Base-by-base conservation (phyloP, 371 early-diverging fungal genomes). In the Entomophthora muscae region DNA sequence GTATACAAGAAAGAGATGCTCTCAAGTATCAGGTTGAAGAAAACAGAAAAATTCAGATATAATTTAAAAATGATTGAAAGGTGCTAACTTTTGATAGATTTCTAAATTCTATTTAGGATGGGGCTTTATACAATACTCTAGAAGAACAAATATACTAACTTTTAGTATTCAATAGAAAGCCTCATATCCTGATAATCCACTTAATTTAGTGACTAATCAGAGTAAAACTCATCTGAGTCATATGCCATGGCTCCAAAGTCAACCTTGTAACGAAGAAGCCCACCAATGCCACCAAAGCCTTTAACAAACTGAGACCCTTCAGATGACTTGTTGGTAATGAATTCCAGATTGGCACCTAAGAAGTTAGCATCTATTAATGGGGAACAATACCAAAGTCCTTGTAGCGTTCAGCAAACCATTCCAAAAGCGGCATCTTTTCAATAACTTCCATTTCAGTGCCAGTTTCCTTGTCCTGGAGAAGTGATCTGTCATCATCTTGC, bases 251-350 rank as follows among this genome's bases (percentile, higher is more conserved):
- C 67, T 21, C 79, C 83, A 73, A 88, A 83, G 69, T 90, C 85
- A 66, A 96, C 87, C 83, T 95, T 95, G 83, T 98, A 99, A 64
- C 98, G 88, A 63, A 99, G 82, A 30, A 98, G 74, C 31, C 98
- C 99, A 56, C 99, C 99, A 67, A 99, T 92, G 58, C 99, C 99
- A 76, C 99, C 99, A 79, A 99, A 99, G 28, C 99, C 99, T 73
- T 90, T 90, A 62, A 96, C 93, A 80, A 99, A 99, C 75, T 99
- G 99, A 33, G 95, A 83, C 55, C 99, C 99, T 77, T 99, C 99
- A 67, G 91, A 89, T 53, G 95, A 95, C 65, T 89, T 81, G 82
- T 99, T 94, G 58, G 98, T 98, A 51, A 99, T 88, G 74, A 98
- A 95, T 73, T 97, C 95, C 2, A 99, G 79, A 22, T 73, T 77